A percentile compares a stretch with the other conserved stretches of the same genome.
phyloP scores from a whole-genome alignment of 2,329 filamentous ascomycete genomes.

The Calonectria multiphialidica region DNA sequence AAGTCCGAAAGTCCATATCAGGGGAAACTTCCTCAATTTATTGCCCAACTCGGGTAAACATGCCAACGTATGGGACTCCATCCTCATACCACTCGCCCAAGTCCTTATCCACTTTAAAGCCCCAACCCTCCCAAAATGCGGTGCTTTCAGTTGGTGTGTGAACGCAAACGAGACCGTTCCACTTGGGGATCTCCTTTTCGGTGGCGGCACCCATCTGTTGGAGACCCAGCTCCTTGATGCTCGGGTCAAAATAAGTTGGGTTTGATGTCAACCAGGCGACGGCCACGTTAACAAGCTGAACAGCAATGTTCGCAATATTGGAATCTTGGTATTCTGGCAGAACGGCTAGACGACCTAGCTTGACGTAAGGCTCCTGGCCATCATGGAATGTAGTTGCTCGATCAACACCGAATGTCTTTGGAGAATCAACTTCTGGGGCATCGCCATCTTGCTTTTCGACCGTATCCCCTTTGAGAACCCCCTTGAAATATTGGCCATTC shows the following conservation, averaged over 20 bases:
- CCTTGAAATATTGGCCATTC: constrained; percentile 62
- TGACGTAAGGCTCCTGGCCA: constrained; percentile 81
- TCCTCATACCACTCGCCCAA: constrained; percentile 88
- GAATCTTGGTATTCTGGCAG: constrained; percentile 72
- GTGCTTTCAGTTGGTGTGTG: constrained; percentile 81
- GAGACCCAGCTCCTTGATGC: constrained; percentile 57
- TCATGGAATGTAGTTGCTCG: constrained; percentile 66
- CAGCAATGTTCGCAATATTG: constrained; percentile 61
- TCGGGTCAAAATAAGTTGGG: constrained; percentile 66
- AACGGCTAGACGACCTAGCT: constrained; percentile 83
- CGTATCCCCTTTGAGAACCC: constrained; percentile 49
- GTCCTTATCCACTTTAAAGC: constrained; percentile 78
- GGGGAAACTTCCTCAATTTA: constrained; percentile 36
- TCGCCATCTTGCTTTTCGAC: constrained; percentile 3
- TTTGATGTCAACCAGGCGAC: constrained; percentile 76
- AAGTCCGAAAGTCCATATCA: constrained; percentile 28
- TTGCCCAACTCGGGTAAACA: constrained; percentile 71
- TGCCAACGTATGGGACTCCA: constrained; percentile 86
- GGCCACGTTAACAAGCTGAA: constrained; percentile 74
- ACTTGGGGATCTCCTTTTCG: constrained; percentile 63
- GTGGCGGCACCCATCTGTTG: constrained; percentile 56
- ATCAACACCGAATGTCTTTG: constrained; percentile 49
- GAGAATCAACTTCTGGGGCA: not conserved
- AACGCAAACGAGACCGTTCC: constrained; percentile 81
- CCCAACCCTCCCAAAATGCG: constrained; percentile 76